Base-by-base conservation (phyloP, 2,329 filamentous ascomycete species). In the Juglanconis juglandina region DNA sequence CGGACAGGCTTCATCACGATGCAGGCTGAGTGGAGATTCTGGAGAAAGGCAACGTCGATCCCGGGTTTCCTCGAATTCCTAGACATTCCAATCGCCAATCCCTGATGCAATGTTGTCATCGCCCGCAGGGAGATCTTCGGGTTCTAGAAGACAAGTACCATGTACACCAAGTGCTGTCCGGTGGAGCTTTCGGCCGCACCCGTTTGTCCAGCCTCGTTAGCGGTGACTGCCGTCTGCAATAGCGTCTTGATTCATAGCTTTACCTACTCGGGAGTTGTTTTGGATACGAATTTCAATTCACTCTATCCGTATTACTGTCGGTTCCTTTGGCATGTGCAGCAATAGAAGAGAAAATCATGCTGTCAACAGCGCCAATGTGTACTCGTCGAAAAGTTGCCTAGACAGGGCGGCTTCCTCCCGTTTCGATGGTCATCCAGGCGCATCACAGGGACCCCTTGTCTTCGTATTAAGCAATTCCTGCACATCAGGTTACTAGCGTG, bases 391-490 rank as follows among this genome's bases (percentile, higher is more conserved):
- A 11, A 42, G 4, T 42, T 4, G 4, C 39, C 39, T 13, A 42
- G n/a, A 42, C 39, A 42, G 39, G 24, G 30, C 5, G 24, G 14
- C 46, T 48, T n/a, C 39, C 39, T n/a, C 32, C 17, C 32, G 24
- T 10, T 48, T 48, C 34, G 17, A 37, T 53, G 37, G 35, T 9
- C 17, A 41, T 32, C 34, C 41, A 42, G 37, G 58, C 34, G 41
- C 17, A 58, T 54, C 17, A 52, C 56, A 64, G 44, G 60, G 58
- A 53, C 60, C 58, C 46, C 58, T 60, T 35, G 56, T 54, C 55
- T 65, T 63, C 58, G 59, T 61, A 64, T 59, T 54, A 44, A 33
- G 34, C 10, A 17, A 39, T 8, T 39, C 6, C 54, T 67, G 66
- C 66, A 61, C 58, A 52, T 51, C 9, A 37, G 61, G 64, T 44